Percentiles rank a stretch among this genome's conserved stretches.
phyloP scores from a whole-genome alignment of 2,329 filamentous ascomycete genomes.

The Fusarium haematococcum region DNA sequence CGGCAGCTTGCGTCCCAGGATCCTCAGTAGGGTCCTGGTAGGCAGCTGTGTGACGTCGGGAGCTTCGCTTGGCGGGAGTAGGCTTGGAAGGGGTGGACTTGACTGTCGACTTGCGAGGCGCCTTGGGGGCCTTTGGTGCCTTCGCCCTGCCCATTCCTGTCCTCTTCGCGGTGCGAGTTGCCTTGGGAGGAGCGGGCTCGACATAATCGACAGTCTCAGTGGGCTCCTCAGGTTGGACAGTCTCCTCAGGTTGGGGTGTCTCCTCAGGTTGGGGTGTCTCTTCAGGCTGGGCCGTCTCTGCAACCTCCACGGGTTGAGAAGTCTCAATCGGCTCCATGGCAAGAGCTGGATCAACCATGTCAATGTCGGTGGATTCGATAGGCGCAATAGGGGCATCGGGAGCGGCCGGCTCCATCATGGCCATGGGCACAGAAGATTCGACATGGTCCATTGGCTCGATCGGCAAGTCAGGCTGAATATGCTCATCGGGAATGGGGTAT shows the following conservation, averaged over 20 bases:
- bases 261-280: constrained; percentile 4
- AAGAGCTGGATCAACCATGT: constrained; percentile 38
- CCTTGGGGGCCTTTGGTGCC: constrained; percentile 30
- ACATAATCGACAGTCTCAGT: constrained; percentile 13
- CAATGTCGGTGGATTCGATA: constrained; percentile 30
- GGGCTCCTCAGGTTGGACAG: constrained; percentile 21
- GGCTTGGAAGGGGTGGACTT: constrained; percentile 44
- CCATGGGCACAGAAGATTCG: constrained; percentile 20
- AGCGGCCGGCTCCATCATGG: constrained; percentile 27
- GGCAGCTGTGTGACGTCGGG: constrained; percentile 40
- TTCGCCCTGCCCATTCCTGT: constrained; percentile 36
- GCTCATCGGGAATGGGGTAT: constrained; percentile 33
- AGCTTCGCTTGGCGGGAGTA: constrained; percentile 34
- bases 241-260: constrained; percentile 1
- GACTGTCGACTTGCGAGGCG: constrained; percentile 31
- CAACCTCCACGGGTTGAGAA: not conserved
- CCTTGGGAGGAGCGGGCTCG: constrained; percentile 43
- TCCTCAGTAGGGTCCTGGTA: constrained; percentile 50
- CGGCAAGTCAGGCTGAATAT: constrained; percentile 42
- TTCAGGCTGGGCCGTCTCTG: not conserved
- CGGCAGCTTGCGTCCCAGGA: constrained; percentile 22
- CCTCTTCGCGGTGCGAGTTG: constrained; percentile 42
- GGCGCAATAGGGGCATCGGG: constrained; percentile 5
- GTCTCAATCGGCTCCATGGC: constrained; percentile 21
- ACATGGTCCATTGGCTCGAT: constrained; percentile 47